Evolutionary conservation across 495 filamentous ascomycete species (phyloP).

Genomic region (Mytilinidion resinicola): DNA sequence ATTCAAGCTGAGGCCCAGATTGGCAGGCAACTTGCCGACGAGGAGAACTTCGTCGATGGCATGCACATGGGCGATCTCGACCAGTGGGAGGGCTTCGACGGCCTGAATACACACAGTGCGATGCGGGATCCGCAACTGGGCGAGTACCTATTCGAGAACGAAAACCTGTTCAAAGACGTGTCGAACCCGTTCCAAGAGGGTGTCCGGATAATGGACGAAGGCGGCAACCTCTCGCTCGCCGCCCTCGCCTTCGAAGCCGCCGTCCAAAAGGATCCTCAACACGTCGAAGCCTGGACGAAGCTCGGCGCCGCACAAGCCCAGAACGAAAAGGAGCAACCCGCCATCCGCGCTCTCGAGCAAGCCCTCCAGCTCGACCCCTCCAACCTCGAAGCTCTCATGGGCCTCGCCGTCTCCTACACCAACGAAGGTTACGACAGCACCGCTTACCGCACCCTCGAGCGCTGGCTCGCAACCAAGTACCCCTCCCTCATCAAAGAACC

Average conservation of each 20-base stretch:
- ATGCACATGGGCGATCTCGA: slow-evolving; percentile 62
- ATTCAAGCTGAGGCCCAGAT: slow-evolving; percentile 74
- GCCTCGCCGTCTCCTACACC: slow-evolving; percentile 93
- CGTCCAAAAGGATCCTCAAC: slow-evolving; percentile 77
- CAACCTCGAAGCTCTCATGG: slow-evolving; percentile 88
- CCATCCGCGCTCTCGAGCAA: slow-evolving; percentile 95
- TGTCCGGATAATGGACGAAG: slow-evolving; percentile 79
- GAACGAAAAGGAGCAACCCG: slow-evolving; percentile 95
- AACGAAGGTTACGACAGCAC: slow-evolving; percentile 98
- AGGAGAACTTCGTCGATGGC: slow-evolving; percentile 51
- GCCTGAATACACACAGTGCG: slow-evolving; percentile 44
- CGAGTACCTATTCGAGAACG: slow-evolving; percentile 89
- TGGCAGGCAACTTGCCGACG: slow-evolving; percentile 61
- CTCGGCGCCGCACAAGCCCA: slow-evolving; percentile 89
- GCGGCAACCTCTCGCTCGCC: slow-evolving; percentile 88
- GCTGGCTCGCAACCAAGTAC: slow-evolving; percentile 92
- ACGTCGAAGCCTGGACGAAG: slow-evolving; percentile 87
- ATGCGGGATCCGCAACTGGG: slow-evolving; percentile 68
- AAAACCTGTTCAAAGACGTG: slow-evolving; percentile 75
- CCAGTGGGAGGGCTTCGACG: slow-evolving; percentile 67
- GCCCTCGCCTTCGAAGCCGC: slow-evolving; percentile 97
- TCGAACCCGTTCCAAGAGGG: slow-evolving; percentile 84
- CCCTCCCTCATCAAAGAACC: slow-evolving; percentile 63
- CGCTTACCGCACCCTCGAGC: slow-evolving; percentile 92
- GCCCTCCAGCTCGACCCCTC: slow-evolving; percentile 79